Evolutionary conservation across 176 grass and related monocot genomes (phyloP), one percentile per base, ranked within the genome.

Genomic region (Lolium multiflorum): DNA sequence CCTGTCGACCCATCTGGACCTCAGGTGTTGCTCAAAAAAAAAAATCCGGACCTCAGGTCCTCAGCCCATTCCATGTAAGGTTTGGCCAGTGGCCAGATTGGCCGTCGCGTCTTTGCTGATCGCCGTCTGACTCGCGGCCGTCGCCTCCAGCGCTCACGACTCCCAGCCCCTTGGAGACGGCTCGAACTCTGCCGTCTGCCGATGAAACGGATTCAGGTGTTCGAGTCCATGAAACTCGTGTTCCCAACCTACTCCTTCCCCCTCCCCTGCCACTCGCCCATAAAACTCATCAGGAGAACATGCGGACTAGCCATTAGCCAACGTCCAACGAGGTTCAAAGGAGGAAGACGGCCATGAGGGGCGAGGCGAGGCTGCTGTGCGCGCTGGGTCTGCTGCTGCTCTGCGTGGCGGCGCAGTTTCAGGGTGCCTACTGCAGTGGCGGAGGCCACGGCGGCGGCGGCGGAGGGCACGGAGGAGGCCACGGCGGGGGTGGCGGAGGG

Each of bases 301-400:
- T 5, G 41, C 11, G 48, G 48, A 11, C 31, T 11, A 41, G 8
- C 47, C 31, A 35, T 35, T 35, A 35, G 31, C 31, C 31, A 35
- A 31, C 28, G 28, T 31, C 28, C 37, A 49, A 21, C 41, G 41
- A 43, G 41, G 41, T 5, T 43, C 17, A 15, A 55, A 55, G 15
- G 9, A 55, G 18, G 61, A 49, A 43, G 24, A 5, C 68, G 56
- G 68, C 67, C 7, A 88, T 88, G 86, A 77, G 71, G 2, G 46
- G 38, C 72, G 25, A 63, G 71, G 16, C 6, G 3, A 76, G 4
- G 81, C n/a, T 15, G 44, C 44, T 50, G 6, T 49, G 44, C 44
- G 71, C 12, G n/a, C 71, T 74, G 44, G 43, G 44, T 7, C n/a
- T 74, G 71, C 5, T 47, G 43, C 71, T 74, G 44, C 71, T 74